A percentile compares a stretch with the other conserved stretches of the same genome.
phyloP scores from a whole-genome alignment of 306 rosid species.

The Pterocarpus macrocarpus region DNA sequence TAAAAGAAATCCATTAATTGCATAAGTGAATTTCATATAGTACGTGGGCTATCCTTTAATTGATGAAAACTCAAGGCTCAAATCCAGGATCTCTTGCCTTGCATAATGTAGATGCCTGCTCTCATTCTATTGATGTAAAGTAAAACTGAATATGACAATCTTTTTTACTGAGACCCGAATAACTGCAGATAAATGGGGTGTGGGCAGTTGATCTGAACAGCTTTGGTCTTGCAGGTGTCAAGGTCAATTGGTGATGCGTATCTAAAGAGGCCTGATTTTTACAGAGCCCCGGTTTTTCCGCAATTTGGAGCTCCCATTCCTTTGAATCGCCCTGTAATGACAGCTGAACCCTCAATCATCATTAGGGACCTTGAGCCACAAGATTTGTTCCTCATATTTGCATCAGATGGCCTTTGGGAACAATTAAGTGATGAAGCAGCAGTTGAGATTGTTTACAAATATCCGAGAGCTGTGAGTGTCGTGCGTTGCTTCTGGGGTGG shows the following conservation, averaged over 20 bases:
- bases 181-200: constrained; percentile 21
- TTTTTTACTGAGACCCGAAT: too few relatives aligned
- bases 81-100: too few relatives aligned
- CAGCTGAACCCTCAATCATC: constrained; percentile 89
- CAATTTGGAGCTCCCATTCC: constrained; percentile 76
- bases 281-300: constrained; percentile 76
- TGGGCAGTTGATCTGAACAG: constrained; percentile 2
- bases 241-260: constrained; percentile 95
- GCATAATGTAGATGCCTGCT: too few relatives aligned
- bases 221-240: constrained; percentile 74
- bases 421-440: constrained; percentile 89
- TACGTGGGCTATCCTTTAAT: too few relatives aligned
- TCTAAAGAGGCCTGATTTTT: constrained; percentile 85
- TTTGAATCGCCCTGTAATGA: constrained; percentile 83
- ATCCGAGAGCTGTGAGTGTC: constrained; percentile 90
- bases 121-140: too few relatives aligned
- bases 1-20: too few relatives aligned
- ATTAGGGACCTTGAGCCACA: constrained; percentile 72
- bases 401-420: constrained; percentile 99
- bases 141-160: too few relatives aligned
- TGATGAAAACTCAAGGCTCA: too few relatives aligned
- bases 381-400: constrained; percentile 90
- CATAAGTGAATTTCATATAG: too few relatives aligned
- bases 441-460: constrained; percentile 83
- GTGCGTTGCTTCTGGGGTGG: constrained; percentile 23